Base-by-base conservation (phyloP, 306 rosid species). In the Lathyrus aphaca region DNA sequence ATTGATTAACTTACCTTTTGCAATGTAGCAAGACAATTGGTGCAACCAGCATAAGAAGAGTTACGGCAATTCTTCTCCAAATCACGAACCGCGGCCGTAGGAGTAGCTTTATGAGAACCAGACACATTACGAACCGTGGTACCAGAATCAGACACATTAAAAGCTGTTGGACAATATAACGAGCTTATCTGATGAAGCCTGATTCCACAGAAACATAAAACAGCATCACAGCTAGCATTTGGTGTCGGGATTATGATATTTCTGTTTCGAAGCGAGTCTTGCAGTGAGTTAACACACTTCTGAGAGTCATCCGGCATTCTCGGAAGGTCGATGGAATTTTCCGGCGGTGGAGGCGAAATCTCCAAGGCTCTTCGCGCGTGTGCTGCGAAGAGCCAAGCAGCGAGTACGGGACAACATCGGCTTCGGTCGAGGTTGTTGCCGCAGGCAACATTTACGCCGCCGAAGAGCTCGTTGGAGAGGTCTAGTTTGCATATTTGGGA, bases 121-220 rank as follows among this genome's bases (percentile, higher is more conserved):
- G 59, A 5, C 0, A 53, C 35, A 53, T 53, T 53, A 2, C 14
- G 15, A 5, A 11, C 10, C 9, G 1, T 53, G 5, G 35, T 10
- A 25, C 5, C 3, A 5, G 35, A 21, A 21, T 21, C 59, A 21
- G 59, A 53, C 5, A 53, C 59, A 25, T 53, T 53, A 53, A 53
- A 53, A 21, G 59, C 59, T 0, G 35, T 21, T 4, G 59, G 59
- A 21, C 59, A 53, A 11, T 53, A 10, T 0, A 53, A 5, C 0
- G 59, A 53, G 59, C 59, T 53, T 53, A 53, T 53, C 8, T 53
- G 59, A 21, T 53, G 59, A 53, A 53, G 59, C 30, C 59, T 21
- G n/a, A 53, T 53, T 21, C 59, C 59, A 53, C 59, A 53, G 15
- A 53, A 53, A 2, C 59, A 53, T 12, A 53, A 53, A 0, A 53